Conservation (phyloP, 2,329 filamentous ascomycete genomes). For the Neonectria ditissima region DNA sequence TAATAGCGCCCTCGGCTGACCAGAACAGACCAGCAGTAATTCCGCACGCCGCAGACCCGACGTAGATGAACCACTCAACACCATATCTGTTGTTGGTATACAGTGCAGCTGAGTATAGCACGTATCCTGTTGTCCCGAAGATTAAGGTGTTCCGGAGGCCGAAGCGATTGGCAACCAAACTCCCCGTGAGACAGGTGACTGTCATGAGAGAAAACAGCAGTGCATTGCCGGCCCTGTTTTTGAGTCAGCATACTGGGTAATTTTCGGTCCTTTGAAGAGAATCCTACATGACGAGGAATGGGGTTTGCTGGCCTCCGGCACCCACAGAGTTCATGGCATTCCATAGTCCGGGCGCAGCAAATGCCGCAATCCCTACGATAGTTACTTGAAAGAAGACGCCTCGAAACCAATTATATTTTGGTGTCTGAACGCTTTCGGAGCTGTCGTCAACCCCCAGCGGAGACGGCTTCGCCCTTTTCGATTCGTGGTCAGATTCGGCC, state of each 20-base stretch:
- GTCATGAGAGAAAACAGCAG: slow-evolving; percentile 23
- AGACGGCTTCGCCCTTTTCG: background rate
- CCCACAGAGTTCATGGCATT: slow-evolving; percentile 29
- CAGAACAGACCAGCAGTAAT: background rate
- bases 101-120: background rate
- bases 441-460: background rate
- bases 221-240: slow-evolving; percentile 20
- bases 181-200: slow-evolving; percentile 12
- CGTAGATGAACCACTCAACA: background rate
- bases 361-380: slow-evolving; percentile 18
- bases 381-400: slow-evolving; percentile 17
- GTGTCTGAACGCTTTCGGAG: background rate
- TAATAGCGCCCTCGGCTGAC: background rate
- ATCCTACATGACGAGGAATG: slow-evolving; percentile 24
- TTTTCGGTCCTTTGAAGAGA: background rate
- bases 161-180: slow-evolving; percentile 18
- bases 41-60: background rate
- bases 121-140: slow-evolving; percentile 5
- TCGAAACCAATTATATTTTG: slow-evolving; percentile 9
- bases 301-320: slow-evolving; percentile 25
- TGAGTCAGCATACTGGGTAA: background rate
- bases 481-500: background rate
- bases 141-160: slow-evolving; percentile 14
- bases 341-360: slow-evolving; percentile 50
- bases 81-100: background rate